phyloP scores from a whole-genome alignment of 1,139 yeast genomes.

The Zygotorulaspora mrakii region DNA sequence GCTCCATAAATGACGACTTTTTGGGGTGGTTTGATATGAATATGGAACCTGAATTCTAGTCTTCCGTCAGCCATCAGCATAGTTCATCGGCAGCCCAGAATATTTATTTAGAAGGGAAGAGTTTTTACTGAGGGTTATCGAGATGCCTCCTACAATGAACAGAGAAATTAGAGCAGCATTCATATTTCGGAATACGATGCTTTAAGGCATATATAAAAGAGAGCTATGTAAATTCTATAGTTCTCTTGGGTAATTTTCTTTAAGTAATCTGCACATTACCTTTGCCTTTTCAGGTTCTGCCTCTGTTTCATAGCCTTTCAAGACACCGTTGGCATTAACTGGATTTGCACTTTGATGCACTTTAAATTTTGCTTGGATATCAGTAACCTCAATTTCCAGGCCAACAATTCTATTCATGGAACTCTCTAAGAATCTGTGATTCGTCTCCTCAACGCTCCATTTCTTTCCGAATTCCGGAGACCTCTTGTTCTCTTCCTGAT shows the following conservation, averaged over 20 bases:
- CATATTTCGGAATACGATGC: too few relatives aligned
- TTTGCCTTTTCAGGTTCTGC: neutral
- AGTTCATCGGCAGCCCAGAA: too few relatives aligned
- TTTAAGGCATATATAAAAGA: too few relatives aligned
- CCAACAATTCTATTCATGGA: slow-evolving; percentile 59
- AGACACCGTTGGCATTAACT: slow-evolving; percentile 51
- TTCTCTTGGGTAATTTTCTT: slow-evolving; percentile 1
- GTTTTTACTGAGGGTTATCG: too few relatives aligned
- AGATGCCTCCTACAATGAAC: neutral
- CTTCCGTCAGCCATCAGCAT: neutral
- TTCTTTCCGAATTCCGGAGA: slow-evolving; percentile 34
- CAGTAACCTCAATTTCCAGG: slow-evolving; percentile 49
- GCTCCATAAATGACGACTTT: slow-evolving; percentile 61
- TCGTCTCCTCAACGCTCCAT: slow-evolving; percentile 62
- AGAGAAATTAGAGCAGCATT: neutral
- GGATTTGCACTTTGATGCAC: slow-evolving; percentile 51
- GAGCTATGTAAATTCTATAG: neutral
- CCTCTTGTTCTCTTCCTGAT: slow-evolving; percentile 47
- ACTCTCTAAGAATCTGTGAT: slow-evolving; percentile 45
- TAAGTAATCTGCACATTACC: neutral
- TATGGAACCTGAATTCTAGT: slow-evolving; percentile 53
- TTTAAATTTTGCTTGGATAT: slow-evolving; percentile 57
- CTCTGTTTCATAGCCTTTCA: slow-evolving; percentile 42
- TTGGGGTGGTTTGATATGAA: slow-evolving; percentile 91
- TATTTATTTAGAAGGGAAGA: too few relatives aligned